Evolutionary conservation across 495 filamentous ascomycete species (phyloP), one percentile per base, ranked within the genome.

Genomic region (Aspergillus baeticus): DNA sequence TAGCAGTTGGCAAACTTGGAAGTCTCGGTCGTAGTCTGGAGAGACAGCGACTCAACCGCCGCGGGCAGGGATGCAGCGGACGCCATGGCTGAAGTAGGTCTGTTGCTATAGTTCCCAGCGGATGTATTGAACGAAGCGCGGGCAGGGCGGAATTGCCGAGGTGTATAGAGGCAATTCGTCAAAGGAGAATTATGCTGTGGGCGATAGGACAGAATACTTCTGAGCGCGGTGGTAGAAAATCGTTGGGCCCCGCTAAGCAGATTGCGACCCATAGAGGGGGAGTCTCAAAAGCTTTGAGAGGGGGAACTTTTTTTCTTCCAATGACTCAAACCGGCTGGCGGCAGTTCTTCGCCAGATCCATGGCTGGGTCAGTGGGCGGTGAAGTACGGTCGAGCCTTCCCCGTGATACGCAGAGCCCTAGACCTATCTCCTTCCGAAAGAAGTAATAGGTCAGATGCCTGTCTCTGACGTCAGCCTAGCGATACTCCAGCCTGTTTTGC

Each of bases 1-100:
- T 73, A 84, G 67, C 72, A 77, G 61, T 66, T 67, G 31, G 72
- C 54, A 58, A 73, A 77, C 57, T 73, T 70, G 54, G 75, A 75
- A 31, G 59, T 66, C 51, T 69, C 63, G 7, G 61, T 54, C 20
- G 73, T 73, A 10, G 73, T 73, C 43, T 76, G 73, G 44, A 77
- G 65, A 51, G 72, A 66, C 10, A 77, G 60, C 31, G 62, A 68
- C 69, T 74, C 66, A 21, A 77, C 67, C 22, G 74, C 69, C 55
- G 62, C 55, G 49, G 70, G 61, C 46, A 74, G 67, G 45, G 65
- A 58, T 31, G 63, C 63, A 31, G 63, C 48, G 55, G 72, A 66
- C 26, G 72, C 65, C 72, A 77, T 76, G 49, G 59, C 66, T 54
- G 54, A 38, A 52, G 48, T 22, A 8, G 26, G 4, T 29, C 3